These are phyloP conservation scores for Calycina herbarum DNA, from an alignment of 2,329 filamentous ascomycete genomes.

Conservation along the genomic window DNA sequence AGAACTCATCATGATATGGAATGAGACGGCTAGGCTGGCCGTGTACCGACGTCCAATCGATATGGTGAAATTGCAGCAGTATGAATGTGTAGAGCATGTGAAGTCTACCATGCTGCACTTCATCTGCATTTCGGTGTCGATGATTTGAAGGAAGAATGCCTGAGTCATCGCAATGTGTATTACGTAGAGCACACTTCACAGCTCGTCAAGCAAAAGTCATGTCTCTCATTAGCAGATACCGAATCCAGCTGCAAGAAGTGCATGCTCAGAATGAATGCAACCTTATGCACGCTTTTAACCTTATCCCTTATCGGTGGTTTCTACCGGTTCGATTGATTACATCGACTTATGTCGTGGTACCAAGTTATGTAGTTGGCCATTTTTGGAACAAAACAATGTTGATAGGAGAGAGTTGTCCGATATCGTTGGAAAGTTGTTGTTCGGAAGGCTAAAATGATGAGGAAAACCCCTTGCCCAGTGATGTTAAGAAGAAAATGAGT, in stretches of 20 bases:
- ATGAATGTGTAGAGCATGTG: background rate
- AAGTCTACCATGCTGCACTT: constrained; percentile 3
- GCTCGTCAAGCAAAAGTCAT: background rate
- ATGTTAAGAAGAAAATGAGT: background rate
- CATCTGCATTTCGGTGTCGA: background rate
- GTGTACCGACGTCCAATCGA: background rate
- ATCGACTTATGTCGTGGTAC: background rate
- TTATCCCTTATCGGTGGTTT: constrained; percentile 4
- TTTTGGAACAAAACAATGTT: background rate
- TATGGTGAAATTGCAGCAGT: no score
- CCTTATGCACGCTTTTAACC: constrained; percentile 1
- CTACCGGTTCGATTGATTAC: background rate
- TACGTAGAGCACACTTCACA: constrained; percentile 7
- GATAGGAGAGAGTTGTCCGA: background rate
- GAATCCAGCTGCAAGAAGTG: background rate
- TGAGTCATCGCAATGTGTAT: constrained; percentile 12
- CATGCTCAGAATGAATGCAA: constrained; percentile 1
- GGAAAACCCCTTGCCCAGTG: background rate
- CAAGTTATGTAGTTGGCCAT: background rate
- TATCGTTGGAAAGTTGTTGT: no score
- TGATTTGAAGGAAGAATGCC: constrained; percentile 1
- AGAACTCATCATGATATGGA: background rate
- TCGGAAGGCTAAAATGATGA: no score
- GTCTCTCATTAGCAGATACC: constrained; percentile 1
- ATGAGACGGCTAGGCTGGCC: background rate